Conservation (phyloP, 352 stramenopile genomes). For the Phytophthora pisi region DNA sequence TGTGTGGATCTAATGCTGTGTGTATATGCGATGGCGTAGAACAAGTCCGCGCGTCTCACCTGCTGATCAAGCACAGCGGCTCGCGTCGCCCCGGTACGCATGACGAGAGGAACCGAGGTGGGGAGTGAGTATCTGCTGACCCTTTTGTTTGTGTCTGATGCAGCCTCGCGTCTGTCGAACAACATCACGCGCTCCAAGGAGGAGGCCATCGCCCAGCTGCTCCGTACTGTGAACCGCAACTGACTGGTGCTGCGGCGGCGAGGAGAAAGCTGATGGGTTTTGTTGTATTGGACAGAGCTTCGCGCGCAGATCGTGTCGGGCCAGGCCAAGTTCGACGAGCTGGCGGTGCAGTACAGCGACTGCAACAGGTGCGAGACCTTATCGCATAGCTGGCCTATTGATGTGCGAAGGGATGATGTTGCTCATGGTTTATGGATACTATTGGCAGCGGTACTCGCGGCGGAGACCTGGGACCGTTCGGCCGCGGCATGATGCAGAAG, state of each 20-base stretch:
- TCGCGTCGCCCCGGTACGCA: slow-evolving; percentile 78
- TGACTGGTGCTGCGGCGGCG: background rate
- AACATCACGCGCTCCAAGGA: slow-evolving; percentile 92
- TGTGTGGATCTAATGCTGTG: background rate
- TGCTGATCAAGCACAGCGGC: slow-evolving; percentile 96
- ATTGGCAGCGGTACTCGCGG: slow-evolving; percentile 65
- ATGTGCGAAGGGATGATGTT: background rate
- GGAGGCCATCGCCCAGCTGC: slow-evolving; percentile 88
- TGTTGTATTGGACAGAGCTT: slow-evolving; percentile 49
- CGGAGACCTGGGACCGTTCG: slow-evolving; percentile 92
- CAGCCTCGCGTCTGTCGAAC: slow-evolving; percentile 88
- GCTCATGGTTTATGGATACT: background rate
- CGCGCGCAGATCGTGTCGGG: slow-evolving; percentile 80
- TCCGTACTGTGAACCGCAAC: slow-evolving; percentile 33
- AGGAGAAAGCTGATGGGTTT: background rate
- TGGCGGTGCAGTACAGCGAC: slow-evolving; percentile 85
- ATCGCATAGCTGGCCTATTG: background rate
- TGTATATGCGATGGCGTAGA: slow-evolving; percentile 30
- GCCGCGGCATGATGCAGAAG: slow-evolving; percentile 92
- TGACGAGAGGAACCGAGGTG: background rate
- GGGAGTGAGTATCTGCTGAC: background rate
- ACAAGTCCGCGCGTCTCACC: slow-evolving; percentile 87
- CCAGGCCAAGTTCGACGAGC: slow-evolving; percentile 79
- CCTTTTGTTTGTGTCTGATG: background rate
- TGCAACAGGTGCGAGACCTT: slow-evolving; percentile 56